Evolutionary conservation across 768 basidiomycete genomes (phyloP), one percentile per base, ranked within the genome.

Genomic region (Rhodotorula toruloides): DNA sequence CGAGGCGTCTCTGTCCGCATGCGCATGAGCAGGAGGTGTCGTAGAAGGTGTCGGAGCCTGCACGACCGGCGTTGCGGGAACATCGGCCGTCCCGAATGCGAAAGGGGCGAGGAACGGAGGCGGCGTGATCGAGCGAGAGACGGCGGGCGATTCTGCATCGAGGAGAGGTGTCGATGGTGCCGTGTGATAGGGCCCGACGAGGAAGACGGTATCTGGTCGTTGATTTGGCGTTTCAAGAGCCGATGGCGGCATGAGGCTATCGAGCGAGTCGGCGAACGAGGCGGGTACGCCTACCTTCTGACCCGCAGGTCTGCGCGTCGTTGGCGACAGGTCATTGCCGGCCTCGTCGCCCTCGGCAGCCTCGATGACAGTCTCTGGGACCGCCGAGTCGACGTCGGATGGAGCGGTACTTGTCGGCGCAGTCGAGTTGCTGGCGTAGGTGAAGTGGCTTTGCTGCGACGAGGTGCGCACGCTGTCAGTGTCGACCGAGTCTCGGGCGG

Each of bases 141-240:
- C 2, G 12, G 48, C 39, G 9, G 61, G 60, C 22, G 61, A 63
- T 0, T 43, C 53, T 1, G 43, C 43, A 0, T 36, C 42, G 54
- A 60, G 32, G n/a, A 56, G 17, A 0, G 66, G 61, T 17, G 61
- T 62, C 19, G 56, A 58, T 3, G 60, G 66, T 0, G 66, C 66
- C 0, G 66, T 67, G n/a, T 43, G 55, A 44, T 59, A 64, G 2
- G 62, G 58, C 3, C 62, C 67, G 42, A 60, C 58, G 27, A 60
- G 53, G 54, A 61, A 60, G 48, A 61, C 32, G 2, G 67, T 68
- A 16, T 64, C 62, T 1, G 62, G 63, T 4, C 68, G 59, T 37
- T 31, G 22, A 2, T 5, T n/a, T 0, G 48, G 0, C 2, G 65
- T 14, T 13, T 63, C 57, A 43, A 48, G 65, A 0, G 54, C 44